These are phyloP conservation scores for Keqinozyma sinolaborantium DNA, from an alignment of 1,139 yeast species.

Conservation along the genomic window DNA sequence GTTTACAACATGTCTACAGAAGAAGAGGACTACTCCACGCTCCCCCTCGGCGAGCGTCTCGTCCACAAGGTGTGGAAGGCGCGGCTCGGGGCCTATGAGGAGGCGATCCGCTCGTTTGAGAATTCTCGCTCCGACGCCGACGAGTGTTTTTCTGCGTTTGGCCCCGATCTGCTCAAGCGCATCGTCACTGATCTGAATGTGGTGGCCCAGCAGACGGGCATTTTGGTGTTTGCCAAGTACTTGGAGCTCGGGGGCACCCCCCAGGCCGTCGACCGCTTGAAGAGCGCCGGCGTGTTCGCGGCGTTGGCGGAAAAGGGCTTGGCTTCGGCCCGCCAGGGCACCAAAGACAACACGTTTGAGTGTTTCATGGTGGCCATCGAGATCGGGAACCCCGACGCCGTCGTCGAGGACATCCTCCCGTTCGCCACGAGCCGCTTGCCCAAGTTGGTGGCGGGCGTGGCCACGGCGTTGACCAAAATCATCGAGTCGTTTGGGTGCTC, in stretches of 20 bases:
- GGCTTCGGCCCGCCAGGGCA: conserved; percentile 71
- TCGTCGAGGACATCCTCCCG: conserved; percentile 68
- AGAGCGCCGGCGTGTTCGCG: conserved; percentile 45
- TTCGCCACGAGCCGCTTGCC: conserved; percentile 65
- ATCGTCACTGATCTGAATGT: conserved; percentile 78
- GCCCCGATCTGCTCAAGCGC: conserved; percentile 48
- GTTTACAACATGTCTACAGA: conserved; percentile 6
- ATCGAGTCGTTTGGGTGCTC: conserved; percentile 69
- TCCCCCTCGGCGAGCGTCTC: conserved; percentile 66
- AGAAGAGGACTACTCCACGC: conserved; percentile 56
- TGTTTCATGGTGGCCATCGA: conserved; percentile 64
- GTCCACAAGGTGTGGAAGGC: conserved; percentile 89
- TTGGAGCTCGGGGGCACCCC: conserved; percentile 57
- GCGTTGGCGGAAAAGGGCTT: conserved; percentile 78
- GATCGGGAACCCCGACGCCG: conserved; percentile 59
- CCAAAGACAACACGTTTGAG: conserved; percentile 64
- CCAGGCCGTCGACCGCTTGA: conserved; percentile 26
- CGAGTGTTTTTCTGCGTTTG: conserved; percentile 49
- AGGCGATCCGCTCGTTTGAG: conserved; percentile 51
- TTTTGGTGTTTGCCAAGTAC: conserved; percentile 52
- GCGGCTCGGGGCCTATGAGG: conserved; percentile 76
- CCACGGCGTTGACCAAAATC: conserved; percentile 52
- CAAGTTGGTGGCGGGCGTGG: conserved; percentile 71
- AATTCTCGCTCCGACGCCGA: conserved; percentile 54
- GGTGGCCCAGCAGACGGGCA: conserved; percentile 86